Evolutionary conservation across 768 basidiomycete genomes (phyloP), one percentile per base, ranked within the genome.

Genomic region (Auriscalpium orientale): DNA sequence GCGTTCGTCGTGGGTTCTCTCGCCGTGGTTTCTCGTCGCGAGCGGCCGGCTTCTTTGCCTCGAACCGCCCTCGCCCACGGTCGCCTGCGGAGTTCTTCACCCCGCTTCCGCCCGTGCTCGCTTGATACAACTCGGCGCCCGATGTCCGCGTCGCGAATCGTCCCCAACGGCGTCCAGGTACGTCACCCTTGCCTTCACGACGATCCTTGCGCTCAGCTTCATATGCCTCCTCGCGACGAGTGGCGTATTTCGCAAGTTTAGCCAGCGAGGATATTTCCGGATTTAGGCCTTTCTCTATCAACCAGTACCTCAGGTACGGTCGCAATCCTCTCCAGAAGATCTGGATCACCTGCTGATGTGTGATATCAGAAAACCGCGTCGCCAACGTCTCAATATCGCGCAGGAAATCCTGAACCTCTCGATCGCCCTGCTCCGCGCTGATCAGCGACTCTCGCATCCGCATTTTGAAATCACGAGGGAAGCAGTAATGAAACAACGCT

Each of bases 401-500:
- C 1, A 65, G 43, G 38, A 67, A 66, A 2, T 60, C 60, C 1
- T 51, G 22, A 2, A 67, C 50, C 7, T 54, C 43, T 7, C 28
- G 28, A 2, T 56, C 54, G 21, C 56, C 58, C 38, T 59, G 58
- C n/a, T 28, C 15, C 1, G 58, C 18, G 3, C 12, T n/a, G 18
- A 55, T 52, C 33, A 60, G 40, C 5, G 4, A 50, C 15, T 5
- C 40, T 16, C 12, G 49, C 20, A 54, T 49, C 11, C 16, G 49
- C 11, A 48, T 52, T 6, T 63, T 63, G 46, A 57, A 65, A 21
- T 66, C 60, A 2, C 56, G n/a, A 3, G 60, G 62, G 54, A 66
- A 66, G 38, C 64, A 64, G 33, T 63, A 61, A 46, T 66, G 59
- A 54, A 66, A 66, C 12, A 65, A 20, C n/a, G 54, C 64, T 4